These are phyloP conservation scores for Amniculicola lignicola DNA, from an alignment of 495 filamentous ascomycete genomes.

Conservation along the genomic window DNA sequence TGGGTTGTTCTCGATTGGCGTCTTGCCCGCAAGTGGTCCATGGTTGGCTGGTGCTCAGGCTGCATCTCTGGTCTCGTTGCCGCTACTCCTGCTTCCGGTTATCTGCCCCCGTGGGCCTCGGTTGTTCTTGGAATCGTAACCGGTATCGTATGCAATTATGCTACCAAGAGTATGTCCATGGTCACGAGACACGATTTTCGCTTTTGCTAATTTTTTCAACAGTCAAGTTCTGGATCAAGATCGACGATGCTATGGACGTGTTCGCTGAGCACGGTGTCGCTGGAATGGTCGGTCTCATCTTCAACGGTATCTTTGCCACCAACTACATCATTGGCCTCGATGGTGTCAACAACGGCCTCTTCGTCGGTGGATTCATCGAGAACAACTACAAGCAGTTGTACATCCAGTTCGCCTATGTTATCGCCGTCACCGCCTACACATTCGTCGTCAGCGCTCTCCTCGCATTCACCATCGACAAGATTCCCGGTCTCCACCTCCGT, in stretches of 20 bases:
- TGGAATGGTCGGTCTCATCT: slow-evolving; percentile 86
- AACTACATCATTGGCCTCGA: slow-evolving; percentile 89
- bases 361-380: slow-evolving; percentile 77
- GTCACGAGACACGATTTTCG: background rate
- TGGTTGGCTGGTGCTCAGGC: slow-evolving; percentile 98
- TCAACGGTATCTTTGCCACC: slow-evolving; percentile 88
- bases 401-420: slow-evolving; percentile 86
- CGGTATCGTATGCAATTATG: slow-evolving; percentile 85
- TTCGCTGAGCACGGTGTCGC: slow-evolving; percentile 97
- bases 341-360: slow-evolving; percentile 77
- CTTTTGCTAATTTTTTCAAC: slow-evolving; percentile 36
- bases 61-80: slow-evolving; percentile 56
- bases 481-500: slow-evolving; percentile 87
- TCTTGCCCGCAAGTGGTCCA: slow-evolving; percentile 95
- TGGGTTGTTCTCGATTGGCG: slow-evolving; percentile 95
- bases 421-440: slow-evolving; percentile 68
- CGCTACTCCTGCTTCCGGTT: slow-evolving; percentile 40
- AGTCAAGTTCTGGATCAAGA: slow-evolving; percentile 93
- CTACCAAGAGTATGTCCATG: slow-evolving; percentile 67
- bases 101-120: slow-evolving; percentile 85
- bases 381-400: slow-evolving; percentile 88
- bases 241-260: slow-evolving; percentile 97
- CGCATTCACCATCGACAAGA: slow-evolving; percentile 77
- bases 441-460: slow-evolving; percentile 84
- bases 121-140: slow-evolving; percentile 81